phyloP scores from a whole-genome alignment of 805 yeast genomes.

The Metschnikowia dekortorum region DNA sequence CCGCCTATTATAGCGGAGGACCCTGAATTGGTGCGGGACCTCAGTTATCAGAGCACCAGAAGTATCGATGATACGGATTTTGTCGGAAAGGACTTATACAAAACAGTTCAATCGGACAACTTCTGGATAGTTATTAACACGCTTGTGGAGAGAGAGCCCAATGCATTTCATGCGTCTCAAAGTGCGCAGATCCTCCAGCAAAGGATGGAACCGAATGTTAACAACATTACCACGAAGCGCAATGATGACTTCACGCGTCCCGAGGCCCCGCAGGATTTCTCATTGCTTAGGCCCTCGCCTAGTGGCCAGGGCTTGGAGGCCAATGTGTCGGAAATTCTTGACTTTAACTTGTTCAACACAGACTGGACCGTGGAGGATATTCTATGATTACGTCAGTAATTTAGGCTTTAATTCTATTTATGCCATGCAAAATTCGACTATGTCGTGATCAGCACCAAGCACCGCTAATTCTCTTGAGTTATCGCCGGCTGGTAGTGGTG shows the following conservation, averaged over 20 bases:
- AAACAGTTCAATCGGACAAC: conserved; percentile 17
- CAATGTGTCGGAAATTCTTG: conserved; percentile 7
- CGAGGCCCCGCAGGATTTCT: not conserved
- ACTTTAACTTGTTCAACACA: conserved; percentile 10
- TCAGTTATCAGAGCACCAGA: conserved; percentile 9
- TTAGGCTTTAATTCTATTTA: not conserved
- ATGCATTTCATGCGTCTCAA: conserved; percentile 6
- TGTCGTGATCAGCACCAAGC: not conserved
- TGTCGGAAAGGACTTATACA: conserved; percentile 12
- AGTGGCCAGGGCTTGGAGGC: conserved; percentile 1
- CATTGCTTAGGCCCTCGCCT: not conserved
- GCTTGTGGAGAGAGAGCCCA: conserved; percentile 10
- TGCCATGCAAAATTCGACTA: not conserved
- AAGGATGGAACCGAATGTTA: not conserved
- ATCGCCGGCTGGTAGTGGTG: conserved; percentile 8
- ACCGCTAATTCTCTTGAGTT: not conserved
- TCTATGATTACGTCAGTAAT: conserved; percentile 1
- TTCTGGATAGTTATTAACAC: conserved; percentile 15
- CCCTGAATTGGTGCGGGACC: not conserved
- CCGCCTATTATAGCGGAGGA: conserved; percentile 4
- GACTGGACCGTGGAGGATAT: conserved; percentile 13
- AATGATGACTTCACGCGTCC: not conserved
- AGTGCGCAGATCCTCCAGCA: not conserved
- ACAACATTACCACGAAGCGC: not conserved
- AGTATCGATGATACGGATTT: conserved; percentile 10